Conservation (phyloP, 805 yeast species). For the Saturnispora quitensis region DNA sequence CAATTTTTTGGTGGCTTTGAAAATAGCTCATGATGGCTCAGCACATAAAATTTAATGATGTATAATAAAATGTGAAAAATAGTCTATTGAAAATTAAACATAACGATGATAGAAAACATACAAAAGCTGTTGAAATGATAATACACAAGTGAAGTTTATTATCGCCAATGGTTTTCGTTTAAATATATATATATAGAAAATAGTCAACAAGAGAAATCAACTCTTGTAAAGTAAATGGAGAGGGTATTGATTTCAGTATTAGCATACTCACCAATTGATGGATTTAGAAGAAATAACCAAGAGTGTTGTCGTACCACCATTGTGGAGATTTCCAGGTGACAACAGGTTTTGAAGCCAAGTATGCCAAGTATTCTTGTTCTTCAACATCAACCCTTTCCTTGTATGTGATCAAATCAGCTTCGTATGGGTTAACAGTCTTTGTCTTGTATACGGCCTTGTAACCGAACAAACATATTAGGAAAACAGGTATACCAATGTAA, state of each 20-base stretch:
- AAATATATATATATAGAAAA: background rate
- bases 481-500: constrained; percentile 67
- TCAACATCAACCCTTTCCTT: constrained; percentile 49
- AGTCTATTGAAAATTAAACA: background rate
- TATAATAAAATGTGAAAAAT: too few relatives aligned
- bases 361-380: constrained; percentile 31
- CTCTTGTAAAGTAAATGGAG: background rate
- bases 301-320: constrained; percentile 25
- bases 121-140: background rate
- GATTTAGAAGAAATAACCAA: constrained; percentile 24
- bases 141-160: background rate
- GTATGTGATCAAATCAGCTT: constrained; percentile 52
- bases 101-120: background rate
- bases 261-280: background rate
- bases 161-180: background rate
- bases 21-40: background rate
- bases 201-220: background rate
- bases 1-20: too few relatives aligned
- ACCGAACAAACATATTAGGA: constrained; percentile 43
- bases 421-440: constrained; percentile 39
- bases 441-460: constrained; percentile 51
- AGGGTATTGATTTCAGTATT: background rate
- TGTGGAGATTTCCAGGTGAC: constrained; percentile 12
- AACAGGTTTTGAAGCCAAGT: constrained; percentile 8
- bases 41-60: background rate